phyloP scores from a whole-genome alignment of 306 rosid species.

The Erythrophleum fordii region DNA sequence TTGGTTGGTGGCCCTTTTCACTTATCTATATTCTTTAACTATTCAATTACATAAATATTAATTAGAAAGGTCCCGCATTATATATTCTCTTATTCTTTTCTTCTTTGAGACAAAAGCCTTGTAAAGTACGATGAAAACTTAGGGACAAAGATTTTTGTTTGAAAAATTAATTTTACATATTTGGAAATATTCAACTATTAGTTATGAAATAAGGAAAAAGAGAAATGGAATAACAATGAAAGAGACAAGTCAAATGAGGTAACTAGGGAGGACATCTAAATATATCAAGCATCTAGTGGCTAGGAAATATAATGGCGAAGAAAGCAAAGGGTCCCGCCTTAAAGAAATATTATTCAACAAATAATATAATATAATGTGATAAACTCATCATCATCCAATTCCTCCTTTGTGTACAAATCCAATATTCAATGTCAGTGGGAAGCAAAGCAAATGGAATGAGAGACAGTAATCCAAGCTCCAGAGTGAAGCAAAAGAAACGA shows the following conservation, averaged over 20 bases:
- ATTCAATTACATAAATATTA: not conserved
- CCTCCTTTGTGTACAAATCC: too few species aligned
- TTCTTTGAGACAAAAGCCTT: not conserved
- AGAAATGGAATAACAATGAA: not conserved
- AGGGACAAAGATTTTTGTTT: not conserved
- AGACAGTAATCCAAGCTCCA: too few species aligned
- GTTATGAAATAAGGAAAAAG: not conserved
- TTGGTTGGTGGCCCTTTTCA: not conserved
- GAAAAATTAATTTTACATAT: not conserved
- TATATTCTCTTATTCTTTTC: not conserved
- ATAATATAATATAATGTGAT: too few species aligned
- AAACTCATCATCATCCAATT: too few species aligned
- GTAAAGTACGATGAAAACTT: not conserved
- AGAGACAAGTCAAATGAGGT: not conserved
- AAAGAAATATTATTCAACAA: not conserved
- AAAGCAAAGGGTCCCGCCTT: not conserved
- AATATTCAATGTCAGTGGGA: too few species aligned
- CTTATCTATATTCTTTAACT: not conserved
- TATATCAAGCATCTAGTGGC: conserved; percentile 9
- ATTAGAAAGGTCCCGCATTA: not conserved
- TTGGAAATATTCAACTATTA: not conserved
- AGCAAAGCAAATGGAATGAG: too few species aligned
- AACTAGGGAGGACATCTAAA: not conserved
- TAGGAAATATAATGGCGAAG: too few species aligned
- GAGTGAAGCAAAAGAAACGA: too few species aligned